Percentiles rank a stretch among this genome's conserved stretches.
phyloP scores from a whole-genome alignment of 441 rosid species.

The Gossypium schwendimanii region DNA sequence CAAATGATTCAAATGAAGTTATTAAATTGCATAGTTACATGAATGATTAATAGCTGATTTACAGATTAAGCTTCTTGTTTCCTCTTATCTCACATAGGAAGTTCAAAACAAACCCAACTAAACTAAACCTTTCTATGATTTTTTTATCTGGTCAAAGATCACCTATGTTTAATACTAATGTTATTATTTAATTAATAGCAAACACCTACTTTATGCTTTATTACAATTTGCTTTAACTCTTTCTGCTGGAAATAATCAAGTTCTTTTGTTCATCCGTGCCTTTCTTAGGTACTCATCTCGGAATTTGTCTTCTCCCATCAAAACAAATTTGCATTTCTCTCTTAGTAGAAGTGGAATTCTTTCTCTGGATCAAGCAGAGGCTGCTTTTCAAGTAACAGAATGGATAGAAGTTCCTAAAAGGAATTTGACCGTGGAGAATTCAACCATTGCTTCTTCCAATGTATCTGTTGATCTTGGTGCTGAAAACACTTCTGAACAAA shows the following conservation, averaged over 20 bases:
- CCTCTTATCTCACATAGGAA: neutral
- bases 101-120: neutral
- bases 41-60: neutral
- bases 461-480: slow-evolving; percentile 41
- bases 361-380: slow-evolving; percentile 85
- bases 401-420: slow-evolving; percentile 92
- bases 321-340: slow-evolving; percentile 85
- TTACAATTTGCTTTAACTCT: neutral
- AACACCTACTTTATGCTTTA: neutral
- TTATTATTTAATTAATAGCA: neutral
- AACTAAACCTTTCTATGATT: neutral
- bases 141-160: neutral
- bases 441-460: slow-evolving; percentile 44
- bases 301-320: slow-evolving; percentile 91
- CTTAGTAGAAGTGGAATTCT: slow-evolving; percentile 90
- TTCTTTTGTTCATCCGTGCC: neutral
- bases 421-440: slow-evolving; percentile 56
- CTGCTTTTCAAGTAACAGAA: slow-evolving; percentile 81
- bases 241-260: neutral
- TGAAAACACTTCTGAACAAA: slow-evolving; percentile 46
- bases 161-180: neutral
- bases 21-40: neutral
- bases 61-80: neutral
- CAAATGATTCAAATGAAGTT: neutral
- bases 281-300: slow-evolving; percentile 71